Base-by-base conservation (phyloP, 805 yeast genomes). In the Sungouiozyma ichnusensis region DNA sequence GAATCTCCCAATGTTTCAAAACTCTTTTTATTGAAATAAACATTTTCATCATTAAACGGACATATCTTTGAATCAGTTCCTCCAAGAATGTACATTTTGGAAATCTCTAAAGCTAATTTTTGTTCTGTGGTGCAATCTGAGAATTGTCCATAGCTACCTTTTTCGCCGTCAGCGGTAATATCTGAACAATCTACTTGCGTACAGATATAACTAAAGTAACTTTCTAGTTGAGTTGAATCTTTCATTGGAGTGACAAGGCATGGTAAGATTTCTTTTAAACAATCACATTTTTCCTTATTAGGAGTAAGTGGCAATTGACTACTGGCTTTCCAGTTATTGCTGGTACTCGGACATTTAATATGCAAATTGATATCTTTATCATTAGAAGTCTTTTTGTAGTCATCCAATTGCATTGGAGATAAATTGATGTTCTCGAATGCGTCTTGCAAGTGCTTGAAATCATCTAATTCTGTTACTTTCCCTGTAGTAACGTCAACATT, bases 281-380 rank as follows among this genome's bases (percentile, higher is more conserved):
- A 84, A 39, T 71, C 66, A 64, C 92, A 84, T 36, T 72, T 72
- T 18, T 58, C 64, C 37, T 65, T 56, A 46, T 80, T 72, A 35
- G 94, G 94, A 9, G 81, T 72, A 45, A 82, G 84, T 39, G 94
- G 92, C 49, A 81, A 65, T 8, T 53, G 56, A 14, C 71, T 60
- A 13, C 77, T 65, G 14, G 87, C 90, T 40, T 66, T 63, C 92
- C 92, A 84, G n/a, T 31, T 27, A 2, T 36, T 6, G 3, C 35
- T 35, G n/a, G 33, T 24, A 3, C 41, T 18, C 5, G 60, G 60
- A 36, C 60, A 54, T n/a, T 44, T 41, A 4, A 38, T 16, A 17
- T 67, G 54, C 20, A 58, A 36, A 38, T 54, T 46, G 44, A 57
- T 65, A 14, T 55, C 61, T 2, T 47, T 42, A 3, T 52, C 14